These are phyloP conservation scores for Colletotrichum tofieldiae DNA, from an alignment of 2,329 filamentous ascomycete species.

Conservation along the genomic window DNA sequence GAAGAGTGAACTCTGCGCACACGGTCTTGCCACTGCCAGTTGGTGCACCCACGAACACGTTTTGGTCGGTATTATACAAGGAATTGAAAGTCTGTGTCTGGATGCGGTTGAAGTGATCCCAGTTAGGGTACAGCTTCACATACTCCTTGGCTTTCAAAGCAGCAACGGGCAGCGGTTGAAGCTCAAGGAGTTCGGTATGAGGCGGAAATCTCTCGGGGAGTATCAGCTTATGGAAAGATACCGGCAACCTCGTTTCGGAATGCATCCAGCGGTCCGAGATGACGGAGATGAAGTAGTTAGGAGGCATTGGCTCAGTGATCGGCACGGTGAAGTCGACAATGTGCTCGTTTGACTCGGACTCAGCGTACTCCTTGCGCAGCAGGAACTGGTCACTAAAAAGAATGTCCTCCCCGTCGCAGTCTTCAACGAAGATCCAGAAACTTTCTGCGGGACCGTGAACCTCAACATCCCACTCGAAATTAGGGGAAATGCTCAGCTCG, in stretches of 20 bases:
- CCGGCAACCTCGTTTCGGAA: slow-evolving; percentile 91
- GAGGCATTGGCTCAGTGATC: slow-evolving; percentile 97
- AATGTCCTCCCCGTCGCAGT: slow-evolving; percentile 97
- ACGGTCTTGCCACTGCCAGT: slow-evolving; percentile 97
- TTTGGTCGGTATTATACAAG: slow-evolving; percentile 91
- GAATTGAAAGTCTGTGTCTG: slow-evolving; percentile 98
- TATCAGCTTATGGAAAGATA: slow-evolving; percentile 95
- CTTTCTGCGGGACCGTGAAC: slow-evolving; percentile 90
- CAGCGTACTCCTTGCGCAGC: slow-evolving; percentile 89
- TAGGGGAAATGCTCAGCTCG: slow-evolving; percentile 91
- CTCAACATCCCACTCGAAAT: slow-evolving; percentile 94
- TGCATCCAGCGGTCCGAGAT: slow-evolving; percentile 99
- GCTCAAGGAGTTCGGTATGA: slow-evolving; percentile 91
- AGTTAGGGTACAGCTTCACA: slow-evolving; percentile 84
- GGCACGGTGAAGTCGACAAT: slow-evolving; percentile 96
- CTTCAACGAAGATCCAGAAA: slow-evolving; percentile 98
- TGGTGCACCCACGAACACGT: slow-evolving; percentile 92
- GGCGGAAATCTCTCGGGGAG: slow-evolving; percentile 96
- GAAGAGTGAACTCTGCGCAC: slow-evolving; percentile 93
- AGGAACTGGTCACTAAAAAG: slow-evolving; percentile 96
- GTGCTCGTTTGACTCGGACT: slow-evolving; percentile 91
- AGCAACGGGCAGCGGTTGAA: slow-evolving; percentile 91
- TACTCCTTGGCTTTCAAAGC: slow-evolving; percentile 91
- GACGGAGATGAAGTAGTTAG: slow-evolving; percentile 97
- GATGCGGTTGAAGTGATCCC: slow-evolving; percentile 94